Base-by-base conservation (phyloP, 2,329 filamentous ascomycete species). In the Aspergillus pseudoglaucus region DNA sequence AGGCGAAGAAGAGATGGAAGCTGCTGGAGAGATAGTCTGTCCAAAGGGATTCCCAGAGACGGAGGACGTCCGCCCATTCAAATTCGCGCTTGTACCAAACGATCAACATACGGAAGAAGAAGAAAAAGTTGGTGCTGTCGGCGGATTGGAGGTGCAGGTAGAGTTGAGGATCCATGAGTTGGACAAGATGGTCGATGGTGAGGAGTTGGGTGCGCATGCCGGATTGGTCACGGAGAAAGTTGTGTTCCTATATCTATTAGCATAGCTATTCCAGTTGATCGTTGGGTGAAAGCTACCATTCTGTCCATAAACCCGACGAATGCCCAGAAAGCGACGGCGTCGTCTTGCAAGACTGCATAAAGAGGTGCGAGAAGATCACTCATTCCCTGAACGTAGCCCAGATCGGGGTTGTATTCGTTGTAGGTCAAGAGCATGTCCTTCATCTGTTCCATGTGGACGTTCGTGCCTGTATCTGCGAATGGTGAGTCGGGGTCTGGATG, bases 31-130 rank as follows among this genome's bases (percentile, higher is more conserved):
- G 70, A 59, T 85, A 93, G 65, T 98, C 93, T 2, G 93, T 97
- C 93, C 94, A 98, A 2, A 97, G 73, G 0, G 81, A 78, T 68
- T 98, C 93, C 93, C 93, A 98, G 3, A 98, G 74, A 15, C 87
- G 81, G 30, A 97, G 73, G 9, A 95, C 82, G 61, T 97, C 90
- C 42, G 79, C 67, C 88, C 91, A 98, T 56, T 83, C 80, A 60
- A 98, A 98, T 69, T 98, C 93, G 42, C 93, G 85, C 75, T 98
- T 98, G 70, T 93, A 98, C 93, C 93, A 98, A 8, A 98, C 93
- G 1, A 98, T 77, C 30, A 98, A 77, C 93, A 97, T 97, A 51
- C 93, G 87, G 81, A 97, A 98, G 76, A 98, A 97, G 75, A 98
- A 98, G 72, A 98, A 98, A 70, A 98, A 98, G 67, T 98, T 98